Evolutionary conservation across 2,329 filamentous ascomycete species (phyloP).

Genomic region (Acrodontium crateriforme): DNA sequence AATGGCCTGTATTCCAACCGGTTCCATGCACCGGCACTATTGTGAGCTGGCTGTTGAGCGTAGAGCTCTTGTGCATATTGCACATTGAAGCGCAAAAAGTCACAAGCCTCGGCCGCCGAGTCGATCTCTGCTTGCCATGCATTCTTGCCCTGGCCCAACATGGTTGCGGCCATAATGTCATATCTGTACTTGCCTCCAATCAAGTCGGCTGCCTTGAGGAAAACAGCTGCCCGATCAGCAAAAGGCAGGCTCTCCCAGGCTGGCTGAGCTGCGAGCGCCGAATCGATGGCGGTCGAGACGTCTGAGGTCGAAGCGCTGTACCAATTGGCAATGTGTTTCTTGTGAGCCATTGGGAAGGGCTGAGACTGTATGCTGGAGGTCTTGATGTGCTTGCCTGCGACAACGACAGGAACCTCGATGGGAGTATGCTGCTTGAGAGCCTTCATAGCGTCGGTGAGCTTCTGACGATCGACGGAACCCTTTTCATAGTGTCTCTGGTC

Average conservation of each 20-base stretch:
- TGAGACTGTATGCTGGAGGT: constrained; percentile 55
- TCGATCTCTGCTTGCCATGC: constrained; percentile 99
- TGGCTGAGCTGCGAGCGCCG: constrained; percentile 72
- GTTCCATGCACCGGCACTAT: constrained; percentile 81
- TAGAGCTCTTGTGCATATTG: constrained; percentile 88
- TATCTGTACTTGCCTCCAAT: constrained; percentile 88
- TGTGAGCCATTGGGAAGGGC: constrained; percentile 70
- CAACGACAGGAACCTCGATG: constrained; percentile 65
- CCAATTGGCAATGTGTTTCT: constrained; percentile 64
- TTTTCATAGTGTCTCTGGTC: constrained; percentile 75
- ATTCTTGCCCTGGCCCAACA: constrained; percentile 95
- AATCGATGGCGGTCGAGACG: constrained; percentile 65
- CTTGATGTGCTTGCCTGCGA: constrained; percentile 56
- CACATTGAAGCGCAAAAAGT: constrained; percentile 85
- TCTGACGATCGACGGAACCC: constrained; percentile 64
- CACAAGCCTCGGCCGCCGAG: constrained; percentile 76
- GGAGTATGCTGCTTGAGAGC: constrained; percentile 54
- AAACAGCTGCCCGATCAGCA: constrained; percentile 78
- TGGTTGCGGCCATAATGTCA: constrained; percentile 90
- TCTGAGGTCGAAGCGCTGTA: constrained; percentile 66
- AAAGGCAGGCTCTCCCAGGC: constrained; percentile 81
- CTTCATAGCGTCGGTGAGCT: constrained; percentile 60
- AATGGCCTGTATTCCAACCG: constrained; percentile 77
- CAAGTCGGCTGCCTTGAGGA: constrained; percentile 89
- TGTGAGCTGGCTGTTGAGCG: constrained; percentile 69